Evolutionary conservation across 495 filamentous ascomycete species (phyloP).

Genomic region (Daldinia loculata): DNA sequence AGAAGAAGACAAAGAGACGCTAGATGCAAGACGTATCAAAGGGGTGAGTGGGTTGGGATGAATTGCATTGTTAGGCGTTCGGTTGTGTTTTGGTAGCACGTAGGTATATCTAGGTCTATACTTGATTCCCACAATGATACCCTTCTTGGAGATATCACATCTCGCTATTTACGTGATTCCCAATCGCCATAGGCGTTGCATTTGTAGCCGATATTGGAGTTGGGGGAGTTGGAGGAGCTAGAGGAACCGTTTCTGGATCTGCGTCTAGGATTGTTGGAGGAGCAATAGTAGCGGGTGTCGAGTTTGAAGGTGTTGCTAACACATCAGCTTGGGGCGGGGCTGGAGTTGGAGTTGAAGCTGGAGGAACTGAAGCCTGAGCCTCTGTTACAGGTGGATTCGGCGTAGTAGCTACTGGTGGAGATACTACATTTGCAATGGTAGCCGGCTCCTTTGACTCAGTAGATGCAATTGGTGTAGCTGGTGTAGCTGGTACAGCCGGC

Average conservation of each 20-base stretch:
- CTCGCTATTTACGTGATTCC: constrained; percentile 22
- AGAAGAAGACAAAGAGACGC: constrained; percentile 54
- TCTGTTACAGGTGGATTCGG: neutral
- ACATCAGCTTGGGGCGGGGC: neutral
- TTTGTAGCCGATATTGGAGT: neutral
- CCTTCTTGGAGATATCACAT: constrained; percentile 31
- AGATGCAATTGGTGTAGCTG: neutral
- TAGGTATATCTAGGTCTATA: constrained; percentile 33
- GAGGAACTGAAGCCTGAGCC: neutral
- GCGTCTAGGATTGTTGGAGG: neutral
- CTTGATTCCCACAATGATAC: constrained; percentile 37
- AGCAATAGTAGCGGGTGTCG: neutral
- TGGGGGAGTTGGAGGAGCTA: neutral
- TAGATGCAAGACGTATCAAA: constrained; percentile 2
- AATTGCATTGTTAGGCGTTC: constrained; percentile 32
- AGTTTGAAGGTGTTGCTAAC: neutral
- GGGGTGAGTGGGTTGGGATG: neutral
- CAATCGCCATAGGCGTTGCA: constrained; percentile 3
- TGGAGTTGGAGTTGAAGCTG: neutral
- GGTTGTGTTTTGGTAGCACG: constrained; percentile 32
- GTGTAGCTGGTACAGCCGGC: neutral
- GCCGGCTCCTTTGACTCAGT: constrained; percentile 9
- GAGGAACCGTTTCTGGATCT: neutral
- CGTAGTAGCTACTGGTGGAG: neutral
- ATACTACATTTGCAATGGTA: neutral